A percentile compares a stretch with the other conserved stretches of the same genome.
Conservation (phyloP, 306 rosid genomes). For the Cucurbita argyrosperma region DNA sequence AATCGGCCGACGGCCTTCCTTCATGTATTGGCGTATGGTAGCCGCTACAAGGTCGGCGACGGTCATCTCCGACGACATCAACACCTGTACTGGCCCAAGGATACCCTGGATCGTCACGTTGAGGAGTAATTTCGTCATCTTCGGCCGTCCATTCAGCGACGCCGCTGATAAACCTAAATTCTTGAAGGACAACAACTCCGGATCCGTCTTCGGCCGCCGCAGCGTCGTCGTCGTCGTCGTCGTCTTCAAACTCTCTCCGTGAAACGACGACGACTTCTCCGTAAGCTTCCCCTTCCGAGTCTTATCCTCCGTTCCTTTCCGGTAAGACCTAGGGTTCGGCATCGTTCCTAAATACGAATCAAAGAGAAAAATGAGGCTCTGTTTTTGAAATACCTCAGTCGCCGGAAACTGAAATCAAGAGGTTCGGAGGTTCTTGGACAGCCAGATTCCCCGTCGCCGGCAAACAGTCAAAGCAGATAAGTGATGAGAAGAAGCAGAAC, state of each 20-base stretch:
- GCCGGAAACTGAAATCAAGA: slow-evolving; percentile 53
- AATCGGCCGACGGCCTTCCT: slow-evolving; percentile 75
- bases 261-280: slow-evolving; percentile 48
- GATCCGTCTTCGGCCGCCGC: slow-evolving; percentile 60
- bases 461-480: not conserved
- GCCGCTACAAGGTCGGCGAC: slow-evolving; percentile 49
- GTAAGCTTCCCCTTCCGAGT: slow-evolving; percentile 17
- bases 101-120: slow-evolving; percentile 73
- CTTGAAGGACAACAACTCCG: slow-evolving; percentile 28
- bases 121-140: slow-evolving; percentile 53
- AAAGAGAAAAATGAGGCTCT: not conserved
- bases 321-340: slow-evolving; percentile 45
- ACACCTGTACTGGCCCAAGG: slow-evolving; percentile 55
- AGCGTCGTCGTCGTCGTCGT: slow-evolving; percentile 9
- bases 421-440: slow-evolving; percentile 42
- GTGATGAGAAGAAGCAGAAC: not conserved
- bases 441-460: slow-evolving; percentile 21
- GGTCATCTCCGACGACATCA: slow-evolving; percentile 37
- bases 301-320: slow-evolving; percentile 13
- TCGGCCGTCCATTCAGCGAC: slow-evolving; percentile 20
- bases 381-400: slow-evolving; percentile 22
- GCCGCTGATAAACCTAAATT: not conserved
- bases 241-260: slow-evolving; percentile 9
- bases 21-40: slow-evolving; percentile 34
- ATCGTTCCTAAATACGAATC: slow-evolving; percentile 12